Evolutionary conservation across 208 protist genomes (phyloP).

Genomic region (Acanthamoeba castellanii): DNA sequence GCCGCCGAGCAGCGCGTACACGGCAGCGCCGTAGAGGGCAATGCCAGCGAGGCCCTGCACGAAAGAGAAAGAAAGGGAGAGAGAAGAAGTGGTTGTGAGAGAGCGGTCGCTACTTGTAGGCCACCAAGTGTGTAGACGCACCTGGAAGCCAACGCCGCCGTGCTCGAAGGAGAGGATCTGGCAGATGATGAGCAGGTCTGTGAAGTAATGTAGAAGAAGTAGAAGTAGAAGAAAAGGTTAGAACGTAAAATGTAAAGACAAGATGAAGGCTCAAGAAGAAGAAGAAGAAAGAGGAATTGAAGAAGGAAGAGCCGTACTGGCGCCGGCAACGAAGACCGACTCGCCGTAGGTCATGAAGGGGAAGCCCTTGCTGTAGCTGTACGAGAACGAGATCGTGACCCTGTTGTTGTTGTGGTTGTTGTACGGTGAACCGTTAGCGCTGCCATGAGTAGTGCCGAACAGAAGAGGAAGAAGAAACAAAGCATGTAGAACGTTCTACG

Average conservation of each 20-base stretch:
- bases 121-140: neutral
- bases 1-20: conserved; percentile 1
- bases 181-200: conserved; percentile 66
- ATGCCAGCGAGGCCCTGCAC: conserved; percentile 30
- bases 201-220: too few relatives aligned
- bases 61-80: neutral
- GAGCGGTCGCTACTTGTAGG: too few relatives aligned
- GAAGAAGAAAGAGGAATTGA: neutral
- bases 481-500: neutral
- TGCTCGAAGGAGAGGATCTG: conserved; percentile 71
- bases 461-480: neutral
- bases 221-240: neutral
- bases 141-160: conserved; percentile 13
- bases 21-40: conserved; percentile 25
- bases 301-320: neutral
- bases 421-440: too few relatives aligned
- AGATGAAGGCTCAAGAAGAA: neutral
- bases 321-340: conserved; percentile 21
- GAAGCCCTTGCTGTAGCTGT: conserved; percentile 61
- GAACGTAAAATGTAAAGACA: neutral
- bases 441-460: neutral
- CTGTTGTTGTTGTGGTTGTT: neutral
- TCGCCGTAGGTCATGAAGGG: conserved; percentile 85
- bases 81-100: neutral
- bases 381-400: conserved; percentile 51